Conservation (phyloP, 2,329 filamentous ascomycete species). For the Neoarthrinium moseri region DNA sequence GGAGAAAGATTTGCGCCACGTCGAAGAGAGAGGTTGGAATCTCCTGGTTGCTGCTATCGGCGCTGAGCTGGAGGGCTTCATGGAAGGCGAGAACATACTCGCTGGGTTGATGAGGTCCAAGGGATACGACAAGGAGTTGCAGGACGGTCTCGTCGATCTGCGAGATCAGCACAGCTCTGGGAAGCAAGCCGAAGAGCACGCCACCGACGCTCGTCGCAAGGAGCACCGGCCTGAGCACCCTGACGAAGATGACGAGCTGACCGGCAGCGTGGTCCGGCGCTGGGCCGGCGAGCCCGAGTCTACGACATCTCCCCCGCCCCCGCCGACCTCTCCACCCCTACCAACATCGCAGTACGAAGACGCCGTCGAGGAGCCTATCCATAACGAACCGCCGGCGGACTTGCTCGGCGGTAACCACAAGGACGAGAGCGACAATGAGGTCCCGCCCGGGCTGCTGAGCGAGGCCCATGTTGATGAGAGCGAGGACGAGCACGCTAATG, state of each 20-base stretch:
- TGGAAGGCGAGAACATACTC: slow-evolving; percentile 59
- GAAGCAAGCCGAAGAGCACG: not conserved
- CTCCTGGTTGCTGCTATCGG: slow-evolving; percentile 73
- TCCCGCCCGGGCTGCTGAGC: slow-evolving; percentile 19
- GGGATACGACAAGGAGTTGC: slow-evolving; percentile 3
- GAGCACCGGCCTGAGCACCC: slow-evolving; percentile 3
- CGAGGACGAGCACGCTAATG: slow-evolving; percentile 21
- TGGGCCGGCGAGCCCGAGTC: slow-evolving; percentile 19
- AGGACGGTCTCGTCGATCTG: slow-evolving; percentile 16
- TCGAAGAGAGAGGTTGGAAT: slow-evolving; percentile 67
- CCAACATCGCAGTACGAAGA: not conserved
- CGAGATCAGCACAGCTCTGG: slow-evolving; percentile 15
- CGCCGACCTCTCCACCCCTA: not conserved
- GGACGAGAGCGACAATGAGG: slow-evolving; percentile 27
- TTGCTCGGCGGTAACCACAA: slow-evolving; percentile 32
- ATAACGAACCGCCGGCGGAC: slow-evolving; percentile 20
- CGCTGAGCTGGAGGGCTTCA: slow-evolving; percentile 68
- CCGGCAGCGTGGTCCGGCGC: slow-evolving; percentile 31
- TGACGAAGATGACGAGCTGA: slow-evolving; percentile 24
- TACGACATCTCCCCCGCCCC: slow-evolving; percentile 11
- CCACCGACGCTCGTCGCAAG: not conserved
- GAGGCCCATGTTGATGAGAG: slow-evolving; percentile 17
- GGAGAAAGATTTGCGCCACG: slow-evolving; percentile 50
- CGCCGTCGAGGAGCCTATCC: slow-evolving; percentile 15
- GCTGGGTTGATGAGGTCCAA: slow-evolving; percentile 21